These are phyloP conservation scores for Knufia petricola DNA, from an alignment of 2,329 filamentous ascomycete species.

Conservation along the genomic window DNA sequence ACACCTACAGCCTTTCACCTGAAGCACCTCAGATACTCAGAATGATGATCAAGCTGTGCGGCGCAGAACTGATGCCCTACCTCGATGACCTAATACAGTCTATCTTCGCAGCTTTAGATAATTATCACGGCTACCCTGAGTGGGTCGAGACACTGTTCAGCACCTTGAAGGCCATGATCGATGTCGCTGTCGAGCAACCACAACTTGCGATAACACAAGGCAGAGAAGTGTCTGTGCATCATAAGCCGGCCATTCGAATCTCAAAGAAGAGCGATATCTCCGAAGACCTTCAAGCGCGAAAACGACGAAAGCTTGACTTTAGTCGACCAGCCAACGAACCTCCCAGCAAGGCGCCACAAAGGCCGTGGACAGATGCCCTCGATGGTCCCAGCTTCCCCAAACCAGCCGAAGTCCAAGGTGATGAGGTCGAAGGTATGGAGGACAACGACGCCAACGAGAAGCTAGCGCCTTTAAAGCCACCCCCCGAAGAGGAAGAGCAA, in stretches of 20 bases:
- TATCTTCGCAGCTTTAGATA: slow-evolving; percentile 86
- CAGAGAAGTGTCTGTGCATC: slow-evolving; percentile 21
- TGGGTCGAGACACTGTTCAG: slow-evolving; percentile 79
- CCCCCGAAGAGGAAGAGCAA: slow-evolving; percentile 28
- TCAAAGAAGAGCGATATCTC: slow-evolving; percentile 29
- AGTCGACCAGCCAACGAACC: slow-evolving; percentile 19
- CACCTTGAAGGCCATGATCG: slow-evolving; percentile 71
- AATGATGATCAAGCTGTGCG: slow-evolving; percentile 89
- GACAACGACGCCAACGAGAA: slow-evolving; percentile 31
- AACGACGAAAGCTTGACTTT: slow-evolving; percentile 24
- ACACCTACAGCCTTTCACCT: slow-evolving; percentile 84
- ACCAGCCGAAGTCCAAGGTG: not conserved
- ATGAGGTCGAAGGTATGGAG: slow-evolving; percentile 13
- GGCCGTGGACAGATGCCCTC: slow-evolving; percentile 22
- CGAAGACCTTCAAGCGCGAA: slow-evolving; percentile 28
- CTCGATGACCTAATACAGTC: slow-evolving; percentile 84
- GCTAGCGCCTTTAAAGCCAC: slow-evolving; percentile 28
- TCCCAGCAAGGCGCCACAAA: slow-evolving; percentile 19
- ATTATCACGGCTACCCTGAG: slow-evolving; percentile 82
- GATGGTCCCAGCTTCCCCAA: slow-evolving; percentile 22
- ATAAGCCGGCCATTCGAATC: slow-evolving; percentile 26
- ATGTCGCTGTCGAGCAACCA: slow-evolving; percentile 60
- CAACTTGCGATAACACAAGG: slow-evolving; percentile 37
- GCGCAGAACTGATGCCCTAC: slow-evolving; percentile 71
- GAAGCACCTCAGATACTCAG: slow-evolving; percentile 80